A percentile compares a stretch with the other conserved stretches of the same genome.
phyloP scores from a whole-genome alignment of 106 monocot species.

The Triglochin maritima region DNA sequence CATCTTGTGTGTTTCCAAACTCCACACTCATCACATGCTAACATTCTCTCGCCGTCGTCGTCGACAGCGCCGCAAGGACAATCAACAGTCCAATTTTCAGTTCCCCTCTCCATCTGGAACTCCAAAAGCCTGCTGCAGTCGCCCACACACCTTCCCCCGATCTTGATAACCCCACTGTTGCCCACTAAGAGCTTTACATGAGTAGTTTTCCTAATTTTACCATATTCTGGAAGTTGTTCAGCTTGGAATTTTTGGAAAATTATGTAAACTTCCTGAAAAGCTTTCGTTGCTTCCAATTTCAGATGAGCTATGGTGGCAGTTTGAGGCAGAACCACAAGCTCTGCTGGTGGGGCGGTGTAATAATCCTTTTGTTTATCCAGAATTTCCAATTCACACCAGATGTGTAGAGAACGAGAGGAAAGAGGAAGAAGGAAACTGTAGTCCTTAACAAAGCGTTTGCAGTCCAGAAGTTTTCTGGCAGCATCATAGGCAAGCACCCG shows the following conservation, averaged over 20 bases:
- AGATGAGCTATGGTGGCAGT: constrained; percentile 47
- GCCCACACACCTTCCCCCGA: constrained; percentile 34
- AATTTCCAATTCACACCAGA: constrained; percentile 45
- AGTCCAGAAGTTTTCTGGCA: constrained; percentile 53
- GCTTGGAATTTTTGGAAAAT: constrained; percentile 46
- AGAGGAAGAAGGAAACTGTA: constrained; percentile 2
- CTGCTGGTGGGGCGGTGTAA: constrained; percentile 35
- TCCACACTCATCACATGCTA: constrained; percentile 66
- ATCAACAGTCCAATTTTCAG: constrained; percentile 69
- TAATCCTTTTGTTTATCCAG: constrained; percentile 26
- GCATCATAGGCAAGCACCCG: constrained; percentile 8
- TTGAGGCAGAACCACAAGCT: constrained; percentile 38
- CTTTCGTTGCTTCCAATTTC: constrained; percentile 39
- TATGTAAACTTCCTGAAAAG: constrained; percentile 61
- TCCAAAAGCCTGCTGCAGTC: constrained; percentile 24
- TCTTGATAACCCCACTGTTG: constrained; percentile 1
- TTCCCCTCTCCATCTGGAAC: constrained; percentile 65
- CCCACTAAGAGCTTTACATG: constrained; percentile 31
- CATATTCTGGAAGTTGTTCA: constrained; percentile 34
- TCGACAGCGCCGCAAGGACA: constrained; percentile 74
- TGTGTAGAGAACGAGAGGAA: constrained; percentile 6
- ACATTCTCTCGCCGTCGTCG: constrained; percentile 89
- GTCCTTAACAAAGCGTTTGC: constrained; percentile 73
- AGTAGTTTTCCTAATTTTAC: constrained; percentile 13
- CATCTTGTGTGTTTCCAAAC: constrained; percentile 92